phyloP scores from a whole-genome alignment of 2,329 filamentous ascomycete species.

The Stagonosporopsis rhizophila region DNA sequence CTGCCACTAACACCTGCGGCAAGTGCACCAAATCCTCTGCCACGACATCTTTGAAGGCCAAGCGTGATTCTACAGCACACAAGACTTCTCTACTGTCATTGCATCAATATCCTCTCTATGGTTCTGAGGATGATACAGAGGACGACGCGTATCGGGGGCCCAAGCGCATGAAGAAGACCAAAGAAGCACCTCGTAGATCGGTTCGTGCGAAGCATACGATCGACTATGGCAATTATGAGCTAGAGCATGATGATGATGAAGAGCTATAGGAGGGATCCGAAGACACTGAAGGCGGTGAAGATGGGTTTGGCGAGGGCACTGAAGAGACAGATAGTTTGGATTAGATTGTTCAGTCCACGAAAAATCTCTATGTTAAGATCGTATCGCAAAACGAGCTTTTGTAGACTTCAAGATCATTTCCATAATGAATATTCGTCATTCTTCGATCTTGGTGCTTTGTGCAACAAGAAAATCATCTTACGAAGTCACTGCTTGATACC shows the following conservation, averaged over 20 bases:
- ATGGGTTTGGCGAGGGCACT: not conserved
- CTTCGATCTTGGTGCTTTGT: too few species aligned
- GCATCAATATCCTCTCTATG: not conserved
- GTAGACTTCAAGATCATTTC: too few species aligned
- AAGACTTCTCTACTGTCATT: not conserved
- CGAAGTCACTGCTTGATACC: too few species aligned
- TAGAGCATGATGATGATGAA: not conserved
- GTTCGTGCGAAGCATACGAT: not conserved
- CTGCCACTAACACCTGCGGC: not conserved
- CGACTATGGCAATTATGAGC: not conserved
- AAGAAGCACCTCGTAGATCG: conserved; percentile 2
- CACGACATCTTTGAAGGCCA: not conserved
- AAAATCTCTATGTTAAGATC: not conserved
- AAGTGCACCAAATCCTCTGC: not conserved
- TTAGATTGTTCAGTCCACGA: not conserved
- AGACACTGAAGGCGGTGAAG: too few species aligned
- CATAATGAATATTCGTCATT: too few species aligned
- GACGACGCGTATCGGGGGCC: conserved; percentile 3
- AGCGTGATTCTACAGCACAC: not conserved
- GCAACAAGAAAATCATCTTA: too few species aligned
- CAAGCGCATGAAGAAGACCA: conserved; percentile 1
- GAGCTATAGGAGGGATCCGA: not conserved
- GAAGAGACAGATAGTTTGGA: not conserved
- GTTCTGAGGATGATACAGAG: not conserved
- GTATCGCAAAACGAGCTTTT: not conserved